phyloP scores from a whole-genome alignment of 2,329 filamentous ascomycete genomes.

The Knoxdaviesia capensis region DNA sequence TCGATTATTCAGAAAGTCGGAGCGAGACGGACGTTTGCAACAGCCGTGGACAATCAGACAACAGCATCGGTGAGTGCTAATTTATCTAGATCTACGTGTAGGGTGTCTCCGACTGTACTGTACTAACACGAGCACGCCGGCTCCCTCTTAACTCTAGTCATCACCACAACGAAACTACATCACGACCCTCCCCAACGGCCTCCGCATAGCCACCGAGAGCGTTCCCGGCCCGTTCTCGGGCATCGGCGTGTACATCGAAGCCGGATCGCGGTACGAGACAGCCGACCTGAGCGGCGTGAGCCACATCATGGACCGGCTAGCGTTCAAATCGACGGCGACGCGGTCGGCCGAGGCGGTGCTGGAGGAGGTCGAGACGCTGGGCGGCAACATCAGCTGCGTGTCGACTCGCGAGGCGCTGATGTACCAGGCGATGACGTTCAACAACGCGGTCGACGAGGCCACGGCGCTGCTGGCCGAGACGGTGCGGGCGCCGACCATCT shows the following conservation, averaged over 20 bases:
- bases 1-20: too few species aligned
- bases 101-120: too few species aligned
- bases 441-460: constrained; percentile 67
- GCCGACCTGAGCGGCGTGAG: constrained; percentile 69
- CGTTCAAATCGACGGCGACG: constrained; percentile 71
- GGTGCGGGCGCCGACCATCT: constrained; percentile 68
- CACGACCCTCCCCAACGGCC: constrained; percentile 75
- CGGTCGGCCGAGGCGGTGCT: constrained; percentile 68
- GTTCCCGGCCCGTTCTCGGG: constrained; percentile 87
- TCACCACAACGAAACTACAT: constrained; percentile 63
- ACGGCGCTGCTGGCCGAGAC: constrained; percentile 80
- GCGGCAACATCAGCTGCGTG: constrained; percentile 92
- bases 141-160: too few species aligned
- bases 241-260: constrained; percentile 89
- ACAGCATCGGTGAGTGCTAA: too few species aligned
- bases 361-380: constrained; percentile 68
- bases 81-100: too few species aligned
- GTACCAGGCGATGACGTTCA: constrained; percentile 98
- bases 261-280: constrained; percentile 86
- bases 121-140: too few species aligned
- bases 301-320: constrained; percentile 87
- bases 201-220: constrained; percentile 87
- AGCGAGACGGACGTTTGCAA: too few species aligned
- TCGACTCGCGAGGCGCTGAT: constrained; percentile 91
- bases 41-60: too few species aligned